Evolutionary conservation across 257 asterid genomes (phyloP).

Genomic region (Anisodus tanguticus): DNA sequence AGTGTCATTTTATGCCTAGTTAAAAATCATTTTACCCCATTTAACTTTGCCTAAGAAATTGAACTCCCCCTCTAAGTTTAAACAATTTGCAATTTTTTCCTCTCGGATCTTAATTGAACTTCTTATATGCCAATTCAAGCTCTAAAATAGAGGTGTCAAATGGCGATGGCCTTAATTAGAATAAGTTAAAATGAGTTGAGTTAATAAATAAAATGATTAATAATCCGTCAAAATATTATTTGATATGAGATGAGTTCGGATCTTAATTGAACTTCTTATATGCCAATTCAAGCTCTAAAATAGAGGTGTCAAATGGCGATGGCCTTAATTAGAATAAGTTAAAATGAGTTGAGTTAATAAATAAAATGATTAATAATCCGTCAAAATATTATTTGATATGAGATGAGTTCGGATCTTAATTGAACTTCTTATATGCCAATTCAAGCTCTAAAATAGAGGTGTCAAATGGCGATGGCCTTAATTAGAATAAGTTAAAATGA

Average conservation of each 20-base stretch:
- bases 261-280: neutral
- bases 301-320: neutral
- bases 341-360: neutral
- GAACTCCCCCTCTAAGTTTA: neutral
- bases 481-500: neutral
- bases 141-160: neutral
- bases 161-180: neutral
- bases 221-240: too few species aligned
- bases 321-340: neutral
- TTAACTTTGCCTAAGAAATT: neutral
- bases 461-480: neutral
- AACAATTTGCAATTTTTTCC: neutral
- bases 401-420: neutral
- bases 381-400: too few species aligned
- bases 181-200: neutral
- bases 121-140: neutral
- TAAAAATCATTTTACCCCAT: neutral
- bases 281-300: neutral
- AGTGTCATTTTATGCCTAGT: neutral
- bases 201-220: too few species aligned
- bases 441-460: neutral
- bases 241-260: neutral
- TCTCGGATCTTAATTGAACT: neutral
- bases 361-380: too few species aligned
- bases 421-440: neutral